These are phyloP conservation scores for Solanum chacoense DNA, from an alignment of 305 asterid species.

Conservation along the genomic window DNA sequence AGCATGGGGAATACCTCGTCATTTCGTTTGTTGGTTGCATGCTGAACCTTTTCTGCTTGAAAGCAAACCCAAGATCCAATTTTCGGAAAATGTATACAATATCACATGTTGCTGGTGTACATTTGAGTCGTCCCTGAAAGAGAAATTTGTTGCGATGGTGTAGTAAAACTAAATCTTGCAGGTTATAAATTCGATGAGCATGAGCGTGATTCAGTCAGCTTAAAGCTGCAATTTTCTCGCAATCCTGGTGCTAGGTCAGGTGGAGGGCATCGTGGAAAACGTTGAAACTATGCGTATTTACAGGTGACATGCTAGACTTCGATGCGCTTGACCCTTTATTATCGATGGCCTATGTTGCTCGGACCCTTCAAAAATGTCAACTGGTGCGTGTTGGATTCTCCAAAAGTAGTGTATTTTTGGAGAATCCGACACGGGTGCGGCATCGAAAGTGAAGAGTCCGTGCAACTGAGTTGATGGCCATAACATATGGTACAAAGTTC, in stretches of 20 bases:
- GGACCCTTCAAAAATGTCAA: not conserved
- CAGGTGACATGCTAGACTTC: conserved; percentile 51
- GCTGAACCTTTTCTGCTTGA: not conserved
- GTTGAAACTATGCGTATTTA: conserved; percentile 30
- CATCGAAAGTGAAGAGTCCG: not conserved
- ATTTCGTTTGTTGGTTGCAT: not conserved
- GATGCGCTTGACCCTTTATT: conserved; percentile 3
- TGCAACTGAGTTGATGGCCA: not conserved
- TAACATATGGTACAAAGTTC: not conserved
- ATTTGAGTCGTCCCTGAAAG: not conserved
- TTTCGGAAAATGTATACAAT: not conserved
- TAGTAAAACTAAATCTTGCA: conserved; percentile 59
- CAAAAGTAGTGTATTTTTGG: not conserved
- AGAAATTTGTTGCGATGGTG: conserved; percentile 15
- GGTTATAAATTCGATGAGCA: conserved; percentile 79
- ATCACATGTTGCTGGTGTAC: not conserved
- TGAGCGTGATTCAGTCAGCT: conserved; percentile 58
- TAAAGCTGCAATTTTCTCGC: conserved; percentile 84
- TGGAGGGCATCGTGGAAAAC: conserved; percentile 73
- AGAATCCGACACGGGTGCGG: not conserved
- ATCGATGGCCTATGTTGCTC: not conserved
- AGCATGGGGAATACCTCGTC: not conserved
- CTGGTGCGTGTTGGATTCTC: not conserved
- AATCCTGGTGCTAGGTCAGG: conserved; percentile 88
- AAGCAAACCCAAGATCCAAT: not conserved